Percentiles rank a stretch among this genome's conserved stretches.
Conservation (phyloP, 2,329 filamentous ascomycete genomes). For the Ophiognomonia clavigignenti-juglandacearum region DNA sequence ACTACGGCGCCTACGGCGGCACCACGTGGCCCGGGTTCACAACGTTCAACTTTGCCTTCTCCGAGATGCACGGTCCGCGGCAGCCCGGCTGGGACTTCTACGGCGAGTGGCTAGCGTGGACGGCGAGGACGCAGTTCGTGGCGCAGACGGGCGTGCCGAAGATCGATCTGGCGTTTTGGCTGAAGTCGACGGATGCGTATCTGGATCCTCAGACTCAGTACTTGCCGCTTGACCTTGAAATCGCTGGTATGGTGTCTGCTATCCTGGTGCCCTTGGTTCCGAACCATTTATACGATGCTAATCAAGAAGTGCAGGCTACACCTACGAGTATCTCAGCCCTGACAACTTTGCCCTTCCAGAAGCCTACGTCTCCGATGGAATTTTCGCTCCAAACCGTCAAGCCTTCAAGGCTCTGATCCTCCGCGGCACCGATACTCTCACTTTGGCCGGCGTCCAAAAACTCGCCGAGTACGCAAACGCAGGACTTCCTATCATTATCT, state of each 20-base stretch:
- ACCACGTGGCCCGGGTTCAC: conserved; percentile 46
- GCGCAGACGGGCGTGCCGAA: conserved; percentile 1
- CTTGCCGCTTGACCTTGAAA: neutral
- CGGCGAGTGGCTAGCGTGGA: conserved; percentile 1
- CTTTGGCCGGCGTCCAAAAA: neutral
- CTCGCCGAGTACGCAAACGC: conserved; percentile 29
- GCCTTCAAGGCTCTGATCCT: conserved; percentile 29
- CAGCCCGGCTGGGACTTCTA: conserved; percentile 4
- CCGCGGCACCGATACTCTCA: neutral
- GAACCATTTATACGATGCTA: neutral
- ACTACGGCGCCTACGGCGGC: conserved; percentile 34
- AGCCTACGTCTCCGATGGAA: conserved; percentile 29
- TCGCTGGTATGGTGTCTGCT: neutral
- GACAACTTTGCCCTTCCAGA: conserved; percentile 36
- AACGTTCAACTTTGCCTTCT: conserved; percentile 36
- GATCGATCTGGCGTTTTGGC: neutral
- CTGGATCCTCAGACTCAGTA: neutral
- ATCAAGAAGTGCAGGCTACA: conserved; percentile 23
- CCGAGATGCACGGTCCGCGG: conserved; percentile 1
- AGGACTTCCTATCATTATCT: conserved; percentile 38
- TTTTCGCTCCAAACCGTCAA: conserved; percentile 33
- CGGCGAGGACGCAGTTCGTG: neutral
- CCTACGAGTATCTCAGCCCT: conserved; percentile 39
- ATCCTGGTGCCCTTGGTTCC: neutral
- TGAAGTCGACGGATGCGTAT: neutral